phyloP scores from a whole-genome alignment of 1,284 basidiomycete genomes.

The Cutaneotrichosporon arboriforme region DNA sequence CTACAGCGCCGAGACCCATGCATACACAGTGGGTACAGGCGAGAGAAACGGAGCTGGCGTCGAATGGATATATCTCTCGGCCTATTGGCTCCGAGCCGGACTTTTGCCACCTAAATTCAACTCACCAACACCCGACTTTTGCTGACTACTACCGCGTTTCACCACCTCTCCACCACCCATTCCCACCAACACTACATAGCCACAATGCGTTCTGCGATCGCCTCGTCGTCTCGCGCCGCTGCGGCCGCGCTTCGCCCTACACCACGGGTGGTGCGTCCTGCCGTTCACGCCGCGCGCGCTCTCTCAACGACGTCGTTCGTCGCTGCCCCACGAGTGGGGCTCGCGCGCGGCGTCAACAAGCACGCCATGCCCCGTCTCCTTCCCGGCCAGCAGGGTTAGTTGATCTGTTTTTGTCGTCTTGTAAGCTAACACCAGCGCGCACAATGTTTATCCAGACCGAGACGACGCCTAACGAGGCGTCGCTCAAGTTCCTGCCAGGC shows the following conservation, averaged over 20 bases:
- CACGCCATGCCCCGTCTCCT: conserved; percentile 8
- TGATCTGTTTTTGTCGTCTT: background rate
- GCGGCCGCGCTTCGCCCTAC: background rate
- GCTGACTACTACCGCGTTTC: background rate
- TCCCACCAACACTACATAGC: background rate
- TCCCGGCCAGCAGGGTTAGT: conserved; percentile 21
- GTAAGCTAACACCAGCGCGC: conserved; percentile 55
- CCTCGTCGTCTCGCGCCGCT: conserved; percentile 26
- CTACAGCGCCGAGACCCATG: too few species aligned
- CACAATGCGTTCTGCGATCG: conserved; percentile 26
- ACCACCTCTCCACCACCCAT: background rate
- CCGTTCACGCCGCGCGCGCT: conserved; percentile 9
- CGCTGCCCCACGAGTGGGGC: background rate
- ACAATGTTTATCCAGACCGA: conserved; percentile 98
- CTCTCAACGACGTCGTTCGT: conserved; percentile 12
- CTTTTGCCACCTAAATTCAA: background rate
- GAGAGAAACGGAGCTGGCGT: background rate
- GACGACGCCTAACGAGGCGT: conserved; percentile 93
- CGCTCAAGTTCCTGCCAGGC: conserved; percentile 96
- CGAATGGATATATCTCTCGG: background rate
- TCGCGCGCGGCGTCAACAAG: conserved; percentile 6
- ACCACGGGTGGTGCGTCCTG: background rate
- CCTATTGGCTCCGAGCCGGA: conserved; percentile 11
- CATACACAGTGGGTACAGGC: background rate
- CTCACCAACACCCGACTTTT: conserved; percentile 1